A percentile compares a stretch with the other conserved stretches of the same genome.
These are phyloP conservation scores for Cylindricascospora bacillispora DNA, from an alignment of 1,139 yeast species.

Conservation along the genomic window DNA sequence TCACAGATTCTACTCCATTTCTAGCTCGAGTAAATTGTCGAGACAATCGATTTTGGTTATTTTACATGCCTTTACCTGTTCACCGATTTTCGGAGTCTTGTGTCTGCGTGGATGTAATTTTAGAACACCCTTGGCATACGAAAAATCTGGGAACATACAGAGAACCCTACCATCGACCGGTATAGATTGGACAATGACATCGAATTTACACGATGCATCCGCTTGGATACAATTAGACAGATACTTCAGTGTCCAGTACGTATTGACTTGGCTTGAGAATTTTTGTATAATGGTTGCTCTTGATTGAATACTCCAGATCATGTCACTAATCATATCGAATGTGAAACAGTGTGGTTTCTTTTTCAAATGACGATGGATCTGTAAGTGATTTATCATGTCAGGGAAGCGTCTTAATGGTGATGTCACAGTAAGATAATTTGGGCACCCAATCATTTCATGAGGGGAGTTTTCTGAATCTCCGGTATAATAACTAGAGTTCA, in stretches of 20 bases:
- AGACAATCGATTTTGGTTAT: conserved; percentile 31
- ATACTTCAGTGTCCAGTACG: conserved; percentile 32
- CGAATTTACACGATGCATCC: conserved; percentile 11
- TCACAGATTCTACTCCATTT: background rate
- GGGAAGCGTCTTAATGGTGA: conserved; percentile 81
- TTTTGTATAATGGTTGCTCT: conserved; percentile 26
- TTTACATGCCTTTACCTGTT: conserved; percentile 27
- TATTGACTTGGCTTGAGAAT: conserved; percentile 24
- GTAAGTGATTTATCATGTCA: conserved; percentile 77
- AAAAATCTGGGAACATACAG: conserved; percentile 30
- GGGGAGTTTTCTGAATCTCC: conserved; percentile 25
- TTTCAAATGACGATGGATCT: conserved; percentile 35
- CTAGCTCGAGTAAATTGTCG: conserved; percentile 27
- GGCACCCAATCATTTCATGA: conserved; percentile 58
- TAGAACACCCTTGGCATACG: conserved; percentile 25
- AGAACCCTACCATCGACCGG: conserved; percentile 30
- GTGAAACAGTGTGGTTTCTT: conserved; percentile 14
- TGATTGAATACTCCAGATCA: conserved; percentile 26
- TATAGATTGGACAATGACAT: conserved; percentile 29
- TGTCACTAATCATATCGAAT: conserved; percentile 14
- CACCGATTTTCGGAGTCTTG: conserved; percentile 30
- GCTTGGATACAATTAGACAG: conserved; percentile 18
- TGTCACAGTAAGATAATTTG: conserved; percentile 60
- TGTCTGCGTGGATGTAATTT: conserved; percentile 12
- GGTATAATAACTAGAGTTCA: conserved; percentile 33